A percentile compares a stretch with the other conserved stretches of the same genome.
phyloP scores from a whole-genome alignment of 306 rosid genomes.

The Canavalia ensiformis region DNA sequence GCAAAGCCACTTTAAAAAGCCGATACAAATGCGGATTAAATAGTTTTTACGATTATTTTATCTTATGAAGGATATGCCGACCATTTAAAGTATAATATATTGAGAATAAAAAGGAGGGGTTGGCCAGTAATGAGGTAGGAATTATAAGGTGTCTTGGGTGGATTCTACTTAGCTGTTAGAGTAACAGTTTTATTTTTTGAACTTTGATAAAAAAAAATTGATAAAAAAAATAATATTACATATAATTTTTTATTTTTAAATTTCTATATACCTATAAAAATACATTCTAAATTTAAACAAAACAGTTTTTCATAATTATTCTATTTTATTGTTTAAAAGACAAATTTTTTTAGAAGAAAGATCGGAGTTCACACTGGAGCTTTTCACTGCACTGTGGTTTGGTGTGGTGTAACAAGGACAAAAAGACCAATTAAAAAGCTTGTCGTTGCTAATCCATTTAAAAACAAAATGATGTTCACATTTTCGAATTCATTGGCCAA shows the following conservation, averaged over 20 bases:
- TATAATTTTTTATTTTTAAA: no score
- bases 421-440: slow-evolving; percentile 52
- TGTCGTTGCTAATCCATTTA: slow-evolving; percentile 47
- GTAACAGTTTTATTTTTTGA: not conserved
- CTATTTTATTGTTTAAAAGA: no score
- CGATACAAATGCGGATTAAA: not conserved
- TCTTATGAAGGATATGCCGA: slow-evolving; percentile 28
- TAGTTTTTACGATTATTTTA: no score
- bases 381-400: slow-evolving; percentile 36
- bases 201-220: no score
- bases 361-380: slow-evolving; percentile 15
- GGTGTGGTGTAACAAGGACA: slow-evolving; percentile 51
- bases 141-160: slow-evolving; percentile 7
- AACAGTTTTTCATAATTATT: no score
- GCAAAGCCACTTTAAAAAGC: slow-evolving; percentile 18
- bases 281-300: no score
- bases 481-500: slow-evolving; percentile 42
- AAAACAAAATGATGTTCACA: slow-evolving; percentile 40
- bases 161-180: slow-evolving; percentile 17
- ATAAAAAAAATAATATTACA: no score
- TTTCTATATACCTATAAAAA: no score
- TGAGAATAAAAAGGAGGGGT: not conserved
- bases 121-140: not conserved
- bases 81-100: slow-evolving; percentile 20
- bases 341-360: not conserved